These are phyloP conservation scores for Typha latifolia DNA, from an alignment of 176 grass and related monocot genomes.

Conservation along the genomic window DNA sequence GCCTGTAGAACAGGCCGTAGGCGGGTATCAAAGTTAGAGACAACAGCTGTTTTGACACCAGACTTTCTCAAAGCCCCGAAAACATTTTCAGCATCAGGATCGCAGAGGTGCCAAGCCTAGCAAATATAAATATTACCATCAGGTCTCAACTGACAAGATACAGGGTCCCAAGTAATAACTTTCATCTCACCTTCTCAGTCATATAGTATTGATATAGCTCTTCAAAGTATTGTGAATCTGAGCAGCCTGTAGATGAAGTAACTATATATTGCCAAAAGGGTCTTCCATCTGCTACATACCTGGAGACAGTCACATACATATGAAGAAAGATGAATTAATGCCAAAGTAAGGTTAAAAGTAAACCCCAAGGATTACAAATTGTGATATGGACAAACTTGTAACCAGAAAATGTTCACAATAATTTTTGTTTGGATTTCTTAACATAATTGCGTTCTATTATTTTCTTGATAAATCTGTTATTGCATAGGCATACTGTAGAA, in stretches of 20 bases:
- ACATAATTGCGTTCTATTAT: too few relatives aligned
- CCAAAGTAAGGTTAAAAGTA: neutral
- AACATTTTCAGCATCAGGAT: slow-evolving; percentile 71
- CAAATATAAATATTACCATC: slow-evolving; percentile 23
- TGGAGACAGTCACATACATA: slow-evolving; percentile 25
- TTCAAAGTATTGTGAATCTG: slow-evolving; percentile 85
- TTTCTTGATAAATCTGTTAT: too few relatives aligned
- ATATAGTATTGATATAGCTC: slow-evolving; percentile 89
- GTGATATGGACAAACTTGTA: too few relatives aligned
- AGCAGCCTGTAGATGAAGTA: slow-evolving; percentile 80
- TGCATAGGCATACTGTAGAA: too few relatives aligned
- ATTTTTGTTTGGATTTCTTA: too few relatives aligned
- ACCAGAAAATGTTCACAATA: too few relatives aligned
- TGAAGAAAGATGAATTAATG: neutral
- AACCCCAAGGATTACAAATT: neutral
- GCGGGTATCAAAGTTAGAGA: slow-evolving; percentile 94
- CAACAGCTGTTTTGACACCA: slow-evolving; percentile 86
- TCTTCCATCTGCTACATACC: slow-evolving; percentile 94
- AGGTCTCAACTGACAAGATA: slow-evolving; percentile 14
- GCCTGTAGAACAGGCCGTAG: slow-evolving; percentile 73
- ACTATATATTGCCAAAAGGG: slow-evolving; percentile 93
- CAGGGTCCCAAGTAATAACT: neutral
- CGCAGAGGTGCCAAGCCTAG: slow-evolving; percentile 84
- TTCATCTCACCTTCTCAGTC: slow-evolving; percentile 66
- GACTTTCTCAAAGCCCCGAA: slow-evolving; percentile 68